Base-by-base conservation (phyloP, 2,329 filamentous ascomycete species). In the Colletotrichum australisinense region DNA sequence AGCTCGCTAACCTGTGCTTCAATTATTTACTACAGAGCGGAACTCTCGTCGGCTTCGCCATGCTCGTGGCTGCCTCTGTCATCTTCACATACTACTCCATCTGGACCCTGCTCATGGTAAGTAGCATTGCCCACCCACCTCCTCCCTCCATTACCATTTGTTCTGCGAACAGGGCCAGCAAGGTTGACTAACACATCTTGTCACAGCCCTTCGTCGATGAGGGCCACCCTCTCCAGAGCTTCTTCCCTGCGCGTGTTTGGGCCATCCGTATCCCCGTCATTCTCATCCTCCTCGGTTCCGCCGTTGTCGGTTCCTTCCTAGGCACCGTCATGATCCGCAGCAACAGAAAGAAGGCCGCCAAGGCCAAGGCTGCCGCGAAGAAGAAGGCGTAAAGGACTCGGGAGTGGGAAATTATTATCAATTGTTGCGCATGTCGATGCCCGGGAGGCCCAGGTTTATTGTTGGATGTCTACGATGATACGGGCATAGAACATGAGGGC, bases 251-350 rank as follows among this genome's bases (percentile, higher is more conserved):
- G 59, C 95, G 97, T 83, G 95, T 98, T 82, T 99, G 97, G 97
- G 97, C 97, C 74, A 98, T 99, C 82, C 95, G 97, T 83, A 97
- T 99, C 80, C 97, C 97, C 78, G 96, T 99, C 79, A 98, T 99
- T 82, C 92, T 99, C 78, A 93, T 98, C 76, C 92, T 99, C 59
- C 89, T 99, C 77, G 95, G 93, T 76, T 95, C 93, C 74, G 95
- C 97, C 73, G 95, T 99, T 73, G 96, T 99, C 74, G 97, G 97
- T 76, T 97, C 95, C 74, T 99, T 99, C 88, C 89, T 99, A 78
- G 93, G 94, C 79, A 92, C 98, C 81, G 96, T 99, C 81, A 99
- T 99, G 97, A 98, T 99, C 86, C 92, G 94, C 83, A 98, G 96
- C 89, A 98, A 98, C 88, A 90, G 93, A 83, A 98, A 98, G 91